Base-by-base conservation (phyloP, 2,329 filamentous ascomycete species). In the Aureobasidium melanogenum region DNA sequence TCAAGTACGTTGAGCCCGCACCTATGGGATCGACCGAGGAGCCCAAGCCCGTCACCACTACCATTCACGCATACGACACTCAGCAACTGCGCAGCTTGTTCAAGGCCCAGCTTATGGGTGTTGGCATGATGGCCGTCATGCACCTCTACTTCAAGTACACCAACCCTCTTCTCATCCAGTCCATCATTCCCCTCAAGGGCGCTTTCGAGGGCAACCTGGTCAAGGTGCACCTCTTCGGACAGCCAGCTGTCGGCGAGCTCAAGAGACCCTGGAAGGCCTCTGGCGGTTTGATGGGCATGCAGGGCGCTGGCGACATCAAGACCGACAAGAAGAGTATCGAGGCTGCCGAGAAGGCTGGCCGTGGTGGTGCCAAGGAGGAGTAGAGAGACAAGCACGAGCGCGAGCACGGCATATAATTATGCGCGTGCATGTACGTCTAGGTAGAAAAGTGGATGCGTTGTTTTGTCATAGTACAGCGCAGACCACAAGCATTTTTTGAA, bases 81-180 rank as follows among this genome's bases (percentile, higher is more conserved):
- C 79, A 83, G 69, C 93, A 97, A 80, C 83, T 97, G 73, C 88
- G 88, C 78, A 81, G 84, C 66, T 83, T 91, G 67, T 90, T 93
- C 83, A 94, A 94, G 77, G 84, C 87, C 66, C 93, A 97, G 80
- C 79, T 95, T 71, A 97, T 96, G 89, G 94, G 94, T 63, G 82
- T 99, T 63, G 92, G 84, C 75, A 99, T 99, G 92, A 97, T 99
- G 93, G 86, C 78, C 64, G 89, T 97, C 72, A 97, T 99, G 93
- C 94, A 99, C 80, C 68, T 99, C 64, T 99, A 97, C 86, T 89
- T 99, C 83, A 92, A 97, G 77, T 99, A 97, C 87, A 97, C 92
- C 80, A 99, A 97, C 86, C 94, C 94, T 44, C 89, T 99, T 56
- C 82, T 97, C 71, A 96, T 99, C 80, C 94, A 99, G 85, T 95